These are phyloP conservation scores for Salvia miltiorrhiza DNA, from an alignment of 257 asterid species.

Conservation along the genomic window DNA sequence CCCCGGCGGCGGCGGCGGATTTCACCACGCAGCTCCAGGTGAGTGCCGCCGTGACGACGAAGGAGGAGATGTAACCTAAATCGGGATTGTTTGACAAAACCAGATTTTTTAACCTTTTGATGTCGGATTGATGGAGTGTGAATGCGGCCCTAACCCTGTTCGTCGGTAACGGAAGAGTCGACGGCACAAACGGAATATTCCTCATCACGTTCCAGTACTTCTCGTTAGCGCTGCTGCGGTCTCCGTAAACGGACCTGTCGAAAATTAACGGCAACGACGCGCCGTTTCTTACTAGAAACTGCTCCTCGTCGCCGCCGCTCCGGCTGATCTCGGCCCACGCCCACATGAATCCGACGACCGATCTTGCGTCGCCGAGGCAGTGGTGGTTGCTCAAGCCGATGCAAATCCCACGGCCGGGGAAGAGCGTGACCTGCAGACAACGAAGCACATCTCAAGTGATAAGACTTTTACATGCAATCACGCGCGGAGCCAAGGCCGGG, in stretches of 20 bases:
- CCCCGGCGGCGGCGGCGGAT: background rate
- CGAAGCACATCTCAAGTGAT: too few species aligned
- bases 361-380: conserved; percentile 12
- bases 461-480: too few species aligned
- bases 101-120: conserved; percentile 30
- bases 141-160: conserved; percentile 41
- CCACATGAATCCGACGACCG: conserved; percentile 25
- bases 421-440: conserved; percentile 40
- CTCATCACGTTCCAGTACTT: conserved; percentile 22
- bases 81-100: conserved; percentile 25
- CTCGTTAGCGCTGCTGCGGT: conserved; percentile 15
- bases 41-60: conserved; percentile 31
- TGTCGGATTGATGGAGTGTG: conserved; percentile 23
- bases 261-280: conserved; percentile 20
- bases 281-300: too few species aligned
- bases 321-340: conserved; percentile 40
- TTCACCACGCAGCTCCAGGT: conserved; percentile 34
- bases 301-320: conserved; percentile 9
- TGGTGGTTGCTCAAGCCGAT: background rate
- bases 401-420: conserved; percentile 38
- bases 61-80: conserved; percentile 32
- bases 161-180: conserved; percentile 29
- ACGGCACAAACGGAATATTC: conserved; percentile 9
- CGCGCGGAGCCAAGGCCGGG: too few species aligned
- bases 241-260: conserved; percentile 31